phyloP scores from a whole-genome alignment of 768 basidiomycete genomes.

The Tephrocybe sp. region DNA sequence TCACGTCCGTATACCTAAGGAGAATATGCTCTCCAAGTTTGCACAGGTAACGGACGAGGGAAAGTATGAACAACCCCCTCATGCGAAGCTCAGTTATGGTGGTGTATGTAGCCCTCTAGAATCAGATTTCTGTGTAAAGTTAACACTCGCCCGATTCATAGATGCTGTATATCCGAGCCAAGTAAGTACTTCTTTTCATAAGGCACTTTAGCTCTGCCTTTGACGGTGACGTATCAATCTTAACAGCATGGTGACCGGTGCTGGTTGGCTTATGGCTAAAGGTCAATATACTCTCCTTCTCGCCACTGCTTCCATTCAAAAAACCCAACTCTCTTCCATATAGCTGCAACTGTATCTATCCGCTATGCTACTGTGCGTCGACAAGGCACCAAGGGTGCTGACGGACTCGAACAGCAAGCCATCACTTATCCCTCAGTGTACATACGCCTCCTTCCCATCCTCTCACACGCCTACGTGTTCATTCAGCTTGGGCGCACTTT shows the following conservation, averaged over 20 bases:
- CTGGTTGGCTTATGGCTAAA: slow-evolving; percentile 65
- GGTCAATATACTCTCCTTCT: slow-evolving; percentile 37
- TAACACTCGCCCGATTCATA: too few relatives aligned
- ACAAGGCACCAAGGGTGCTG: slow-evolving; percentile 52
- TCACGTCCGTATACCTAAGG: slow-evolving; percentile 63
- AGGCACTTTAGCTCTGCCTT: not conserved
- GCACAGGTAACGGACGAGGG: slow-evolving; percentile 67
- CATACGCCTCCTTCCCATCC: slow-evolving; percentile 67
- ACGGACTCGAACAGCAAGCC: slow-evolving; percentile 61
- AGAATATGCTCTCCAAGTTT: slow-evolving; percentile 74
- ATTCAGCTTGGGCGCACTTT: slow-evolving; percentile 59
- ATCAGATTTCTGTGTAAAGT: too few relatives aligned
- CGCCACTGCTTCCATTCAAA: not conserved
- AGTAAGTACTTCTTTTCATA: slow-evolving; percentile 33
- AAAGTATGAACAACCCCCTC: slow-evolving; percentile 61
- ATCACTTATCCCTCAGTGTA: slow-evolving; percentile 74
- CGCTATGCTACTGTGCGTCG: slow-evolving; percentile 72
- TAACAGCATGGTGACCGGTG: slow-evolving; percentile 58
- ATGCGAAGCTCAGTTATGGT: slow-evolving; percentile 73
- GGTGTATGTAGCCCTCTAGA: slow-evolving; percentile 68
- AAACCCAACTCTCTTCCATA: not conserved
- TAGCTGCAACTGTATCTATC: slow-evolving; percentile 61
- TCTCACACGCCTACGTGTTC: slow-evolving; percentile 69
- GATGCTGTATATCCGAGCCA: slow-evolving; percentile 75
- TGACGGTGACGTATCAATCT: not conserved